Percentiles rank a stretch among this genome's conserved stretches.
Conservation (phyloP, 2,329 filamentous ascomycete genomes). For the Trichoderma sp. region DNA sequence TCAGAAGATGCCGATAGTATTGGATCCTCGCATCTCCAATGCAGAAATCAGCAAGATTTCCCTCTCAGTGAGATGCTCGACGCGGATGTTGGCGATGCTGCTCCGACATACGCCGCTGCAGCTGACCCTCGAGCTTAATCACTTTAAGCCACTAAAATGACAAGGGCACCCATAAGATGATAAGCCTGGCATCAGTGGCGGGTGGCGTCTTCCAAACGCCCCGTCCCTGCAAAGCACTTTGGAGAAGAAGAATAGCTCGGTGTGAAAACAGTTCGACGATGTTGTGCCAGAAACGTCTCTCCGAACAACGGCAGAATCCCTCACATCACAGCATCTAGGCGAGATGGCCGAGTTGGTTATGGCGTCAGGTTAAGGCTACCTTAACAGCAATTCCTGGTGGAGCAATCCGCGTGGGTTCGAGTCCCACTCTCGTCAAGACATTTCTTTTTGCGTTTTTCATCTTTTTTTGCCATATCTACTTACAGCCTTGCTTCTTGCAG, state of each 20-base stretch:
- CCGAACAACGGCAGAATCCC: not conserved
- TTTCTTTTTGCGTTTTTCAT: constrained; percentile 9
- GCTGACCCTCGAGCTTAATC: not conserved
- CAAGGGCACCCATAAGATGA: not conserved
- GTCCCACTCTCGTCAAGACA: constrained; percentile 22
- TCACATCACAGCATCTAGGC: constrained; percentile 1
- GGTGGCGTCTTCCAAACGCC: not conserved
- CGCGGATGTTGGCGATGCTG: not conserved
- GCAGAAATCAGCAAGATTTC: not conserved
- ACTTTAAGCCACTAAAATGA: not conserved
- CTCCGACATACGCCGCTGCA: not conserved
- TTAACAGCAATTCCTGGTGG: constrained; percentile 22
- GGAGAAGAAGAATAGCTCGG: not conserved
- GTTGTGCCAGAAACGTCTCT: constrained; percentile 3
- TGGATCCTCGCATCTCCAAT: not conserved
- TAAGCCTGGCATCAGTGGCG: not conserved
- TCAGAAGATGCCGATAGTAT: not conserved
- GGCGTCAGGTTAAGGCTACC: constrained; percentile 22
- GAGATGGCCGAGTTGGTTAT: constrained; percentile 22
- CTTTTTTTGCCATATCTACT: not conserved
- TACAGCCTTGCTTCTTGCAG: not conserved
- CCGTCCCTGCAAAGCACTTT: not conserved
- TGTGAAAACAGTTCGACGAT: not conserved
- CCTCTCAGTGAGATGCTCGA: not conserved
- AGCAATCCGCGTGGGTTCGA: constrained; percentile 23